Evolutionary conservation across 257 asterid species (phyloP).

Genomic region (Solanum raphanifolium): DNA sequence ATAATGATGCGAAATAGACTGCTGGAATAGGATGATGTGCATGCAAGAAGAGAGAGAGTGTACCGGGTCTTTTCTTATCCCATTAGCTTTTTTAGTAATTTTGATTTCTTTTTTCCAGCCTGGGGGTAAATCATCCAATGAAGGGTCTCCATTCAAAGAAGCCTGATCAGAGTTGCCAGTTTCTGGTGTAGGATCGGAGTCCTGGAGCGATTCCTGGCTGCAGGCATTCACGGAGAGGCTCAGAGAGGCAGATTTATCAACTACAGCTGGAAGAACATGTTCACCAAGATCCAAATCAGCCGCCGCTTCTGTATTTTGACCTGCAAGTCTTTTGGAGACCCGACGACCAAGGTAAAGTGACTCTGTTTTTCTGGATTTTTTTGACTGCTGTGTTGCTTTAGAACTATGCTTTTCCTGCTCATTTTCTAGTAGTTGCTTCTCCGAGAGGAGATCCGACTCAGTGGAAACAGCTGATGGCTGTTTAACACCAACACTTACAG

Average conservation of each 20-base stretch:
- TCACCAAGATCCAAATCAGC: slow-evolving; percentile 9
- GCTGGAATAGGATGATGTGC: background rate
- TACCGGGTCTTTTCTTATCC: slow-evolving; percentile 50
- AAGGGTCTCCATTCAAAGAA: background rate
- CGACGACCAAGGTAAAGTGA: slow-evolving; percentile 8
- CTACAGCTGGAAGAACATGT: slow-evolving; percentile 13
- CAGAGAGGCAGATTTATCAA: background rate
- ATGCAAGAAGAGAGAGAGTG: background rate
- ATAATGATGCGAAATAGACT: background rate
- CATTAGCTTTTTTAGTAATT: slow-evolving; percentile 27
- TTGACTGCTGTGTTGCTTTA: background rate
- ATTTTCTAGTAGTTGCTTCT: slow-evolving; percentile 15
- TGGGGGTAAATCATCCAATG: slow-evolving; percentile 43
- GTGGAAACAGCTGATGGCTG: background rate
- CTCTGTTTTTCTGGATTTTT: slow-evolving; percentile 6
- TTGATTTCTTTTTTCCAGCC: slow-evolving; percentile 63
- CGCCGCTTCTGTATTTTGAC: slow-evolving; percentile 16
- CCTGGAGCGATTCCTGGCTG: background rate
- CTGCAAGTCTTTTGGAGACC: slow-evolving; percentile 27
- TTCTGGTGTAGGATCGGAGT: background rate
- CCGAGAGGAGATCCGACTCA: background rate
- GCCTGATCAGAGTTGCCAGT: background rate
- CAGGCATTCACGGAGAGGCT: background rate
- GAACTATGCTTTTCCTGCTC: background rate
- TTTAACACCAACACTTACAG: background rate